phyloP scores from a whole-genome alignment of 306 rosid species.

The Vigna reflexopilosa region DNA sequence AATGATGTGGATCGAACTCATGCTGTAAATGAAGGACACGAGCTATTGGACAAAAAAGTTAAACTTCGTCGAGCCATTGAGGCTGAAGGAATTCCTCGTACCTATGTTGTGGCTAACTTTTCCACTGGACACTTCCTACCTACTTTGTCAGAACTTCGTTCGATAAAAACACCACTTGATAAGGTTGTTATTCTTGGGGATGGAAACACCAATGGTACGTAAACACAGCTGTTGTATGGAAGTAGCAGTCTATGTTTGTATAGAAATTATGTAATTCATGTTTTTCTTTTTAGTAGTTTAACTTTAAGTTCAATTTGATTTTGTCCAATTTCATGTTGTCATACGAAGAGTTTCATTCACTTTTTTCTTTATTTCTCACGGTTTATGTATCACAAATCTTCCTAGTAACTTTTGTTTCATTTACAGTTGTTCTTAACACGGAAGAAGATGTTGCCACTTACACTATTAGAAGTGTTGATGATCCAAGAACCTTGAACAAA shows the following conservation, averaged over 20 bases:
- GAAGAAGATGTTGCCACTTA: conserved; percentile 53
- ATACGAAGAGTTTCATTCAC: too few relatives aligned
- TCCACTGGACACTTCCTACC: conserved; percentile 46
- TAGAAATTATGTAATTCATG: too few relatives aligned
- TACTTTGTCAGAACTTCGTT: conserved; percentile 19
- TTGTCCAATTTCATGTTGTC: too few relatives aligned
- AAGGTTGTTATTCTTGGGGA: conserved; percentile 48
- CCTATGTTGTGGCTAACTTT: conserved; percentile 41
- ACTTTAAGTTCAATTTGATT: too few relatives aligned
- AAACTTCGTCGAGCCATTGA: conserved; percentile 49
- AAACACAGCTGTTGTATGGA: background rate
- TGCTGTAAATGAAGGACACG: conserved; percentile 42
- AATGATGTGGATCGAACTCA: conserved; percentile 41
- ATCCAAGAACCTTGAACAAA: conserved; percentile 59
- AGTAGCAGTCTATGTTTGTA: too few relatives aligned
- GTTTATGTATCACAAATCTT: background rate
- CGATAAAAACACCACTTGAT: conserved; percentile 40
- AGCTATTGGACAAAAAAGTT: conserved; percentile 31
- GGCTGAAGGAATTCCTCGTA: conserved; percentile 50
- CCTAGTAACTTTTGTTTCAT: background rate
- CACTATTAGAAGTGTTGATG: conserved; percentile 54
- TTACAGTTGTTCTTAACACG: conserved; percentile 39
- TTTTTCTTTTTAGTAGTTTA: too few relatives aligned
- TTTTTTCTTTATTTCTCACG: too few relatives aligned
- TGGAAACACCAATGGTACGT: conserved; percentile 54